These are phyloP conservation scores for Neolentinus lepideus DNA, from an alignment of 1,284 basidiomycete species.

Conservation along the genomic window DNA sequence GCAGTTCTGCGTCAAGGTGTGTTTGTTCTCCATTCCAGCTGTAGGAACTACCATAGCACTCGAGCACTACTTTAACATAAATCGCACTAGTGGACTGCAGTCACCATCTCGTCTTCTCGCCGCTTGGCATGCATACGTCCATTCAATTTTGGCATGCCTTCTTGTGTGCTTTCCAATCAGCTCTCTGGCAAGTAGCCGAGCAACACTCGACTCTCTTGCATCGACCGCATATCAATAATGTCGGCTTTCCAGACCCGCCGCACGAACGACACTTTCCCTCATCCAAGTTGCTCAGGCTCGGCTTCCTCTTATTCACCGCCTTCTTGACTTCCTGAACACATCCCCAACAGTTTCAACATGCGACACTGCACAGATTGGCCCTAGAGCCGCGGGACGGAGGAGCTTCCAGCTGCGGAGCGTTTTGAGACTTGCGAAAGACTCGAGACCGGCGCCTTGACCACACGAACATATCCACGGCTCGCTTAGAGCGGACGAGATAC, in stretches of 20 bases:
- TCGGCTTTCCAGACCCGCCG: constrained; percentile 23
- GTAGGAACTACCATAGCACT: too few species aligned
- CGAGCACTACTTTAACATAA: too few species aligned
- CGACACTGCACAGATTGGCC: constrained; percentile 39
- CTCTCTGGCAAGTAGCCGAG: constrained; percentile 10
- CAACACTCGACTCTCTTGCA: constrained; percentile 13
- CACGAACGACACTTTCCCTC: constrained; percentile 16
- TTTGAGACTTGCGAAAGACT: constrained; percentile 18
- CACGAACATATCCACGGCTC: constrained; percentile 38
- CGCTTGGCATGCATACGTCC: neutral
- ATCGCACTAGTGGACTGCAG: too few species aligned
- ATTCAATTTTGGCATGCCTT: neutral
- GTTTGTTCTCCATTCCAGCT: too few species aligned
- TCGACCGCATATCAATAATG: constrained; percentile 21
- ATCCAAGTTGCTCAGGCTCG: too few species aligned
- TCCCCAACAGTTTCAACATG: constrained; percentile 30
- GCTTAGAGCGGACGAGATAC: constrained; percentile 20
- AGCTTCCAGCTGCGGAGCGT: constrained; percentile 19
- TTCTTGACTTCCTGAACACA: neutral
- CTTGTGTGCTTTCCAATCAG: constrained; percentile 14
- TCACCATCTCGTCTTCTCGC: too few species aligned
- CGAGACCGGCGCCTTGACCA: constrained; percentile 34
- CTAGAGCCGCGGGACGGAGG: constrained; percentile 33
- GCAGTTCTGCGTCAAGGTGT: too few species aligned
- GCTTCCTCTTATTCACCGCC: too few species aligned